These are phyloP conservation scores for Leccinum fuscescens DNA, from an alignment of 1,284 basidiomycete genomes.

Conservation along the genomic window DNA sequence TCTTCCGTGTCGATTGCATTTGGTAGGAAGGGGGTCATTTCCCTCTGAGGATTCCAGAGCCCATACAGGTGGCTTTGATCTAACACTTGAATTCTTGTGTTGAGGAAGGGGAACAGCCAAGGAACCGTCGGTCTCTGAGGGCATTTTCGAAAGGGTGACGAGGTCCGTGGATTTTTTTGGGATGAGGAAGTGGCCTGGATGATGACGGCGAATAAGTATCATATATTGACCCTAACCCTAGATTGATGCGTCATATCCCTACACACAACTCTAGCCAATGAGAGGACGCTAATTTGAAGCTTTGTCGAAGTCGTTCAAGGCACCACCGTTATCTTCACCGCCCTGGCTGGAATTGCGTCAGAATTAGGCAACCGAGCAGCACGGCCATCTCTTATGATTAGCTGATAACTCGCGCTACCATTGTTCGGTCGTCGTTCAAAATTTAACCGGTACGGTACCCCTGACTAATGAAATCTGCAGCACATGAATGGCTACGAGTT, in stretches of 20 bases:
- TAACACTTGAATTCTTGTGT: slow-evolving; percentile 1
- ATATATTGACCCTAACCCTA: slow-evolving; percentile 16
- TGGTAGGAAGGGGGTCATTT: slow-evolving; percentile 48
- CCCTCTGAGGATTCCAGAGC: slow-evolving; percentile 45
- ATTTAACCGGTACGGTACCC: neutral
- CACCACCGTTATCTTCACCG: neutral
- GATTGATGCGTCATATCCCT: neutral
- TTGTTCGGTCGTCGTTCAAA: neutral
- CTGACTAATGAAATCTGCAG: slow-evolving; percentile 4
- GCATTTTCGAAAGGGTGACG: slow-evolving; percentile 14
- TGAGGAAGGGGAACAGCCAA: slow-evolving; percentile 19
- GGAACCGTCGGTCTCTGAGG: slow-evolving; percentile 15
- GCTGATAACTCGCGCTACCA: neutral
- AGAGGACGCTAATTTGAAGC: slow-evolving; percentile 9
- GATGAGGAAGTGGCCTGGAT: neutral
- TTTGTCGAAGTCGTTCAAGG: neutral
- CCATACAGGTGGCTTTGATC: slow-evolving; percentile 58
- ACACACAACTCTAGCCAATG: slow-evolving; percentile 4
- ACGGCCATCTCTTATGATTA: neutral
- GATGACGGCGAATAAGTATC: neutral
- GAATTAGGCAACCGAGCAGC: neutral
- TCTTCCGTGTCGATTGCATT: slow-evolving; percentile 57
- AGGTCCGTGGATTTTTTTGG: neutral
- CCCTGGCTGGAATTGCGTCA: neutral
- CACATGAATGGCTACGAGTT: slow-evolving; percentile 1